phyloP scores from a whole-genome alignment of 441 rosid genomes.

The Jatropha multifida region DNA sequence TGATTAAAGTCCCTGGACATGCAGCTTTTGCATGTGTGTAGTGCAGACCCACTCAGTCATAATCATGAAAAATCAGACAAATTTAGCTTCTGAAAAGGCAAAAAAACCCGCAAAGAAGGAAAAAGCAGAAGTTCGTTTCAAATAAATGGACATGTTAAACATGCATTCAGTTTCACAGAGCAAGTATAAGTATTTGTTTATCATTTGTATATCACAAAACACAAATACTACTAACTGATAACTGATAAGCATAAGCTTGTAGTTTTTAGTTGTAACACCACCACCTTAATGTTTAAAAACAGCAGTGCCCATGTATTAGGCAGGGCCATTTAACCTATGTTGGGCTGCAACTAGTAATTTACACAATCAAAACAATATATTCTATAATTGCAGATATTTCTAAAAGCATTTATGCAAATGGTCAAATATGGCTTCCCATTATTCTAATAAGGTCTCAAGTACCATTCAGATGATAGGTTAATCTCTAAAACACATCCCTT shows the following conservation, averaged over 20 bases:
- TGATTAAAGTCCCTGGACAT: slow-evolving; percentile 4
- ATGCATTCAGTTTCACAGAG: neutral
- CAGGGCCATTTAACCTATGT: neutral
- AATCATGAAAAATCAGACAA: neutral
- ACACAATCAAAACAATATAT: neutral
- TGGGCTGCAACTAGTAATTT: neutral
- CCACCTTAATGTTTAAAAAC: neutral
- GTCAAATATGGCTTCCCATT: neutral
- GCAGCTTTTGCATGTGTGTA: neutral
- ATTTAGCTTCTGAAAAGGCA: neutral
- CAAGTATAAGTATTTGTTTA: neutral
- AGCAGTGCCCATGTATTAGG: neutral
- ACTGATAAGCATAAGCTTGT: neutral
- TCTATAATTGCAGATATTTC: neutral
- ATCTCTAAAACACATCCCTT: neutral
- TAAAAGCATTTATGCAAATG: neutral
- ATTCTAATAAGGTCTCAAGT: neutral
- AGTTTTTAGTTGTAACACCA: neutral
- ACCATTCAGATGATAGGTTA: neutral
- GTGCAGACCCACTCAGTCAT: neutral
- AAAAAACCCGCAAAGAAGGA: neutral
- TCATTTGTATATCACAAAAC: neutral
- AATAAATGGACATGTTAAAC: neutral
- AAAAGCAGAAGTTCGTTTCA: neutral
- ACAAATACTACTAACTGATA: neutral